Percentiles rank a stretch among this genome's conserved stretches.
Conservation (phyloP, 352 stramenopile species). For the Phytophthora hybrid region DNA sequence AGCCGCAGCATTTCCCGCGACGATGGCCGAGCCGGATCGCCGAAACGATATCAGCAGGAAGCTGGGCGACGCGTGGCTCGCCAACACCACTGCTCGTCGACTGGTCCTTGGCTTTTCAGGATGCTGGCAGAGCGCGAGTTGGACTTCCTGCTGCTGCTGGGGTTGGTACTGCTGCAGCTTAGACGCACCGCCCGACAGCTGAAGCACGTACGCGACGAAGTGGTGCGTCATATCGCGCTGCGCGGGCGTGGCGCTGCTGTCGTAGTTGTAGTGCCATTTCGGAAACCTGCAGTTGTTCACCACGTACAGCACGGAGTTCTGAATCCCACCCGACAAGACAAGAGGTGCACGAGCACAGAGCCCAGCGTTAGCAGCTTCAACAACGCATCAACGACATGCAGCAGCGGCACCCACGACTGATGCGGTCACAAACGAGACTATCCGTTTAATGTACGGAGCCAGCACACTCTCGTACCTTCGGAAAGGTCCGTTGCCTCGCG, state of each 20-base stretch:
- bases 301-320: conserved; percentile 43
- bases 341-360: neutral
- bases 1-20: neutral
- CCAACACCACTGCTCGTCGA: conserved; percentile 19
- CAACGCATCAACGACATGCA: too few species aligned
- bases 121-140: neutral
- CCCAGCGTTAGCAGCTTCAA: neutral
- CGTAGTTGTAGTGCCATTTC: conserved; percentile 49
- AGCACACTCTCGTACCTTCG: conserved; percentile 4
- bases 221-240: conserved; percentile 49
- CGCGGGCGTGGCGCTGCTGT: conserved; percentile 41
- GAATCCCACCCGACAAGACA: neutral
- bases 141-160: neutral
- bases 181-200: neutral
- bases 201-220: conserved; percentile 39
- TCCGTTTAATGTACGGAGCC: neutral
- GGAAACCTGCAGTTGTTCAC: conserved; percentile 40
- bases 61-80: conserved; percentile 23
- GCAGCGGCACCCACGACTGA: neutral
- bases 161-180: neutral
- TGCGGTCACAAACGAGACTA: too few species aligned
- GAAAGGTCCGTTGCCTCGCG: conserved; percentile 25
- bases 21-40: conserved; percentile 8
- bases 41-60: conserved; percentile 42
- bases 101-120: neutral